These are phyloP conservation scores for Bryoerythrophyllum caledonicum DNA, from an alignment of 225 moss, liverwort and hornwort genomes.

Conservation along the genomic window DNA sequence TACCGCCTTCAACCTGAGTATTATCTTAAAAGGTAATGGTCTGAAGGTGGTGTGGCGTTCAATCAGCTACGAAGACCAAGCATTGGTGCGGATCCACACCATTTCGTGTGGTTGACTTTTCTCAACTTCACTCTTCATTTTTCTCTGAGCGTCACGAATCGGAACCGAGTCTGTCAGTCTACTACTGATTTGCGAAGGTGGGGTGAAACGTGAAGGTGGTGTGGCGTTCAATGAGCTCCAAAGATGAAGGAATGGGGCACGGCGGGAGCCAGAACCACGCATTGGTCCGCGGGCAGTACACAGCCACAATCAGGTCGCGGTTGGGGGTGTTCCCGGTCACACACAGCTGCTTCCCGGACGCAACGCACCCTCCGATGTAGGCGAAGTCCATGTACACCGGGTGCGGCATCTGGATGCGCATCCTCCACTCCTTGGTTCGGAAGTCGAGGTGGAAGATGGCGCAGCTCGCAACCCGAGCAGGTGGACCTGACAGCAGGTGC, in stretches of 20 bases:
- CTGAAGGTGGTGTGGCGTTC: too few species aligned
- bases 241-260: conserved; percentile 26
- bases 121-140: not conserved
- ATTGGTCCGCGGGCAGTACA: conserved; percentile 5
- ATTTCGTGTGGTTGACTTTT: not conserved
- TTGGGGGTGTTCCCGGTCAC: conserved; percentile 40
- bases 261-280: conserved; percentile 49
- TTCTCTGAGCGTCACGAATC: not conserved
- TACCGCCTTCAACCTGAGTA: too few species aligned
- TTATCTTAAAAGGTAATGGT: too few species aligned
- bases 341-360: conserved; percentile 31
- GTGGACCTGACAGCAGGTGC: conserved; percentile 32
- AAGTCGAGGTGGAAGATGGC: conserved; percentile 45
- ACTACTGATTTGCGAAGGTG: not conserved
- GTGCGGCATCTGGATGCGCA: conserved; percentile 36
- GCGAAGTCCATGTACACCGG: conserved; percentile 37
- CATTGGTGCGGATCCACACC: not conserved
- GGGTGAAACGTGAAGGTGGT: conserved; percentile 45
- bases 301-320: conserved; percentile 37
- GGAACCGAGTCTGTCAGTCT: not conserved
- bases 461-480: conserved; percentile 30
- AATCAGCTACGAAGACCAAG: too few species aligned
- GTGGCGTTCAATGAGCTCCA: conserved; percentile 27
- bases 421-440: conserved; percentile 35
- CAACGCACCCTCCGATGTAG: conserved; percentile 42